phyloP scores from a whole-genome alignment of 176 grass and related monocot species.

The Poa annua region DNA sequence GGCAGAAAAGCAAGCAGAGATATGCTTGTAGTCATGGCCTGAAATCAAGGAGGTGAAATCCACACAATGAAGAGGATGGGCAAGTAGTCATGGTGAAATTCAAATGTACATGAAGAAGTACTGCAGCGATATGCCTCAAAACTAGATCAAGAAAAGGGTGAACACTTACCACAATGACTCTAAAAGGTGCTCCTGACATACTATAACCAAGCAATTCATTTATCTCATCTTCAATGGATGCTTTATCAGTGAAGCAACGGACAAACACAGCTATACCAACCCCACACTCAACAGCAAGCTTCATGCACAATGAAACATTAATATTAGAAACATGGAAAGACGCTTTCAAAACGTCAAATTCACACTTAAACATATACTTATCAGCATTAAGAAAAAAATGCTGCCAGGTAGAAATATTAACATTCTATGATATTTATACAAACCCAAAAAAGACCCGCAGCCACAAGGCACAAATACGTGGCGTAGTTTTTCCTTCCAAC shows the following conservation, averaged over 20 bases:
- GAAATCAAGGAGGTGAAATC: conserved; percentile 35
- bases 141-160: conserved; percentile 1
- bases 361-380: conserved; percentile 38
- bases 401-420: conserved; percentile 23
- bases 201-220: conserved; percentile 88
- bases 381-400: conserved; percentile 19
- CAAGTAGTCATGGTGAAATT: neutral
- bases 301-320: conserved; percentile 24
- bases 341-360: conserved; percentile 44
- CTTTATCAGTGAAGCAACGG: conserved; percentile 79
- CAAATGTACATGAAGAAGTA: conserved; percentile 12
- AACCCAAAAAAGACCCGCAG: conserved; percentile 86
- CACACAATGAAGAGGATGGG: conserved; percentile 8
- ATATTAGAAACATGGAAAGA: conserved; percentile 43
- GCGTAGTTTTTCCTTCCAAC: conserved; percentile 94
- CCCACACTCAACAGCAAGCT: conserved; percentile 79
- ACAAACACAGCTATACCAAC: conserved; percentile 93
- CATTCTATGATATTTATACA: conserved; percentile 37
- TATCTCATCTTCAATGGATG: conserved; percentile 68
- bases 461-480: conserved; percentile 90
- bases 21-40: conserved; percentile 75
- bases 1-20: conserved; percentile 79
- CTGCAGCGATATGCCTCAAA: conserved; percentile 13
- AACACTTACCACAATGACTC: conserved; percentile 76
- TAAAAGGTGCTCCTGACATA: conserved; percentile 85